Conservation (phyloP, 176 grass and related monocot species). For the Rhynchospora tenuis region DNA sequence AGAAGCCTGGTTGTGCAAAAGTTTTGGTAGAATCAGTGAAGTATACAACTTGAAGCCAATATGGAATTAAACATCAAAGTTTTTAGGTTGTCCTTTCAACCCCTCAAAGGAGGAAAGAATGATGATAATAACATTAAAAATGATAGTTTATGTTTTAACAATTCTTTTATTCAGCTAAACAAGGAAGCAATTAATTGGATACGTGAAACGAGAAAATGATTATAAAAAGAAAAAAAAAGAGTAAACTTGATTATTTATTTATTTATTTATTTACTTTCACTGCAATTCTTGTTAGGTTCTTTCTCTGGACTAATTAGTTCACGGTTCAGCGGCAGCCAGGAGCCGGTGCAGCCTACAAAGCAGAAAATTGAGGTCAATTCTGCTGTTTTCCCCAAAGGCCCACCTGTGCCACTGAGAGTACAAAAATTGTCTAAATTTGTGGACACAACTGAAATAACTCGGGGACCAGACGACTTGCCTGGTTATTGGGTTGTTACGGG, state of each 20-base stretch:
- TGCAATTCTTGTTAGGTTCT: conserved; percentile 15
- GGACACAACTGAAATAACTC: conserved; percentile 58
- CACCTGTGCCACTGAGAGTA: conserved; percentile 69
- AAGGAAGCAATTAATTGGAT: neutral
- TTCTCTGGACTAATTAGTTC: conserved; percentile 52
- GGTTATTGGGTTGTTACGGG: conserved; percentile 91
- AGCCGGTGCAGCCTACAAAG: conserved; percentile 12
- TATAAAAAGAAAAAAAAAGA: neutral
- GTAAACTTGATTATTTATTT: neutral
- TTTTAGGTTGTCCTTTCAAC: neutral
- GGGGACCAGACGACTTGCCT: conserved; percentile 66
- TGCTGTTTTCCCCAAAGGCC: conserved; percentile 77
- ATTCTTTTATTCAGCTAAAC: neutral
- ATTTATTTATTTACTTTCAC: neutral
- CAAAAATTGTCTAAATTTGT: conserved; percentile 71
- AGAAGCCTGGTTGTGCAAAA: conserved; percentile 33
- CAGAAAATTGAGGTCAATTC: conserved; percentile 75
- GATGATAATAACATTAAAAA: neutral
- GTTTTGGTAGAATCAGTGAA: conserved; percentile 25
- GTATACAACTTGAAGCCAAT: neutral
- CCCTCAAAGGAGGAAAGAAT: neutral
- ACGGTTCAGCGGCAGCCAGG: conserved; percentile 31
- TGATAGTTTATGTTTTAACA: neutral
- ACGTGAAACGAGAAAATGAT: too few relatives aligned
- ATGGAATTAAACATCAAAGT: neutral